A percentile compares a stretch with the other conserved stretches of the same genome.
Evolutionary conservation across 2,329 filamentous ascomycete species (phyloP).

Genomic region (Monosporascus sp.): DNA sequence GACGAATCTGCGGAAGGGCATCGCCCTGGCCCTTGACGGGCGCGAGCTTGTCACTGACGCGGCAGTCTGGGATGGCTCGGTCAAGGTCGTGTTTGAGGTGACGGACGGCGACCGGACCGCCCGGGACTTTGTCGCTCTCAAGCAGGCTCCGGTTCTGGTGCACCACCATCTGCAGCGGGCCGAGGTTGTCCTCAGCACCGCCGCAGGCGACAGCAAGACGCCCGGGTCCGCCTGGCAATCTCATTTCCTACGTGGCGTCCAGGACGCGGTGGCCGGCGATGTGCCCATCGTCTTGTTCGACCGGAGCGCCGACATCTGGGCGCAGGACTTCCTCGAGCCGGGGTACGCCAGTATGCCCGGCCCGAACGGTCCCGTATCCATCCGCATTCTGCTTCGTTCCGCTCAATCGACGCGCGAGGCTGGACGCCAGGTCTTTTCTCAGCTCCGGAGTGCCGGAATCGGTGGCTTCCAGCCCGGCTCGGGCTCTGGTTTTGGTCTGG

Average conservation of each 20-base stretch:
- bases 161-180: conserved; percentile 31
- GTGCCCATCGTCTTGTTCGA: conserved; percentile 10
- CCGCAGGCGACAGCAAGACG: neutral
- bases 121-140: conserved; percentile 25
- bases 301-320: conserved; percentile 27
- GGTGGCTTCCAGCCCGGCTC: conserved; percentile 26
- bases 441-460: conserved; percentile 22
- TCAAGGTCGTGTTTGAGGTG: conserved; percentile 24
- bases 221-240: too few relatives aligned
- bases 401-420: conserved; percentile 20
- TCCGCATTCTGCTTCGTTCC: conserved; percentile 29
- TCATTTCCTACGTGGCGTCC: neutral
- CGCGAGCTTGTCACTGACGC: conserved; percentile 18
- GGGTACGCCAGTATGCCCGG: conserved; percentile 34
- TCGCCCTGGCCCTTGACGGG: conserved; percentile 31
- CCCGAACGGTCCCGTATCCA: conserved; percentile 23
- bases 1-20: conserved; percentile 20
- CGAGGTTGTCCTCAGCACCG: conserved; percentile 20
- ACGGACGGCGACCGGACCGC: conserved; percentile 9
- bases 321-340: conserved; percentile 34
- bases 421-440: conserved; percentile 28
- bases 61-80: conserved; percentile 22
- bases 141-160: conserved; percentile 31
- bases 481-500: neutral
- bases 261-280: neutral